Conservation (phyloP, 345 rosid species). For the Camelina laxa region DNA sequence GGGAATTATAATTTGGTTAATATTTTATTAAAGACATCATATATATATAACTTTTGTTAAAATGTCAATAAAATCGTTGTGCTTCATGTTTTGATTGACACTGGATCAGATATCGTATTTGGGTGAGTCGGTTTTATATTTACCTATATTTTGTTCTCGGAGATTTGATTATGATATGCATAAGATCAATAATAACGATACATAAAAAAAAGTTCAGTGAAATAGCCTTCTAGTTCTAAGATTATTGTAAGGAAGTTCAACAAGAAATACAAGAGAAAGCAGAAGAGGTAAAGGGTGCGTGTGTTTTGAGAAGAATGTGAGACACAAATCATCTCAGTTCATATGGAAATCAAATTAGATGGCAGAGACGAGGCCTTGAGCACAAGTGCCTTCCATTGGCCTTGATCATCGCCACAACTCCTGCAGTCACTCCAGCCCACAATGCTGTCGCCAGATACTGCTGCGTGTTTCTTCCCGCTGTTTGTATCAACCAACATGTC, state of each 20-base stretch:
- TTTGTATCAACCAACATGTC: slow-evolving; percentile 7
- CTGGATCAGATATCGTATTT: neutral
- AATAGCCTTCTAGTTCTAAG: neutral
- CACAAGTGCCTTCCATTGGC: slow-evolving; percentile 90
- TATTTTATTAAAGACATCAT: neutral
- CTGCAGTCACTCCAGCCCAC: slow-evolving; percentile 92
- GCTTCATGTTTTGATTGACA: neutral
- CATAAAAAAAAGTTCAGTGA: neutral
- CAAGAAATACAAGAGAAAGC: neutral
- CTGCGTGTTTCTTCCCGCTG: slow-evolving; percentile 78
- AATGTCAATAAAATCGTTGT: neutral
- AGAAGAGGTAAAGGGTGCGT: neutral
- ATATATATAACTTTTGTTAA: neutral
- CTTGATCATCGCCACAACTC: slow-evolving; percentile 77
- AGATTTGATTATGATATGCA: neutral
- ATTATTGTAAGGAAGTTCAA: neutral
- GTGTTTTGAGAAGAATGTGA: slow-evolving; percentile 18
- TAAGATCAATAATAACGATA: neutral
- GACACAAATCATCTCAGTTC: neutral
- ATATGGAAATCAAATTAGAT: slow-evolving; percentile 56
- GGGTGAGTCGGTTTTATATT: neutral
- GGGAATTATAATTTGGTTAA: neutral
- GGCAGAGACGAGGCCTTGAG: slow-evolving; percentile 93
- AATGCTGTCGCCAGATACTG: slow-evolving; percentile 70
- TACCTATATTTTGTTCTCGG: neutral